Evolutionary conservation across 2,329 filamentous ascomycete species (phyloP).

Genomic region (Aspergillus jensenii): DNA sequence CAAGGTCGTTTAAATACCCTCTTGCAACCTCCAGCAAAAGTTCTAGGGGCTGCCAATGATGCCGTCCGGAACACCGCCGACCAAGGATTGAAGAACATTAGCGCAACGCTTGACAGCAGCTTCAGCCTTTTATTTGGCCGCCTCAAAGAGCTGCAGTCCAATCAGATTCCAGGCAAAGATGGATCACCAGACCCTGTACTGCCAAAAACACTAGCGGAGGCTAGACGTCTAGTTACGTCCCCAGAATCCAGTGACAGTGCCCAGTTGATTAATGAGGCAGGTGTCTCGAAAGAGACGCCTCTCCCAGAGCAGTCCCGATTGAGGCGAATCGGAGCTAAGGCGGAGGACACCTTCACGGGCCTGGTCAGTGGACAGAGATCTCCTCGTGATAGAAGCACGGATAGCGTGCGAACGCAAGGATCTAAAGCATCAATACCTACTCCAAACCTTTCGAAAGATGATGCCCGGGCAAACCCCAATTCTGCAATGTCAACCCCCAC

Average conservation of each 20-base stretch:
- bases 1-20: conserved; percentile 81
- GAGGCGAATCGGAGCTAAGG: conserved; percentile 37
- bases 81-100: conserved; percentile 87
- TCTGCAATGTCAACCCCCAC: conserved; percentile 43
- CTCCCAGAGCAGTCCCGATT: conserved; percentile 34
- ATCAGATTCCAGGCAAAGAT: conserved; percentile 46
- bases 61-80: conserved; percentile 85
- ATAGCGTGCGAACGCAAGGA: conserved; percentile 55
- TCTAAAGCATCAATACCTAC: conserved; percentile 39
- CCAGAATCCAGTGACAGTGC: conserved; percentile 46
- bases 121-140: conserved; percentile 92
- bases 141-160: conserved; percentile 66
- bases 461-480: conserved; percentile 21
- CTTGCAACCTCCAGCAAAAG: conserved; percentile 79
- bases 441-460: conserved; percentile 23
- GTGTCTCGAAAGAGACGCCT: conserved; percentile 48
- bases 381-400: conserved; percentile 70
- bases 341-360: conserved; percentile 67
- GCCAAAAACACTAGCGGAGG: conserved; percentile 90
- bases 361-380: conserved; percentile 67
- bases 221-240: conserved; percentile 75
- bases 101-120: conserved; percentile 84
- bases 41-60: conserved; percentile 79
- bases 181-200: conserved; percentile 50
- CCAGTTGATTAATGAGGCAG: conserved; percentile 49